phyloP scores from a whole-genome alignment of 2,329 filamentous ascomycete species.

The Phyllosticta citrichinensis region DNA sequence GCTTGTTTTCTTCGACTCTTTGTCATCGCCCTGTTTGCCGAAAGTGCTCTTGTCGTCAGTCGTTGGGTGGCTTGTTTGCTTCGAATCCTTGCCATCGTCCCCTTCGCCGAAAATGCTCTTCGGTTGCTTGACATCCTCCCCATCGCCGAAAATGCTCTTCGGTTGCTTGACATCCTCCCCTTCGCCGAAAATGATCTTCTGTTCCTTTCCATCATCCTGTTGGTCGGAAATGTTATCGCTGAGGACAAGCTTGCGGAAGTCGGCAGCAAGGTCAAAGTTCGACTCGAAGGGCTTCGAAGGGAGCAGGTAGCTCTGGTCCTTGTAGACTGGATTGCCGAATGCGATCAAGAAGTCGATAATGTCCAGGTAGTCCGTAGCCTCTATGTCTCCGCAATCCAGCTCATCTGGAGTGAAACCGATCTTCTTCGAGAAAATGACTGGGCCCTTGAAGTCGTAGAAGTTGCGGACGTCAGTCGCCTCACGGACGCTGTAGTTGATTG shows the following conservation, averaged over 20 bases:
- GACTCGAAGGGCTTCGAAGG: not conserved
- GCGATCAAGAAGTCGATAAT: not conserved
- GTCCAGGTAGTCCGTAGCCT: not conserved
- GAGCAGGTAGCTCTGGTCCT: not conserved
- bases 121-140: no score
- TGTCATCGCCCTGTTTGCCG: not conserved
- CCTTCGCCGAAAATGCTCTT: not conserved
- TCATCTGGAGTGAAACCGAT: not conserved
- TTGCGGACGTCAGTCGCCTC: not conserved
- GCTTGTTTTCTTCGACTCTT: not conserved
- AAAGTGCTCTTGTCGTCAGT: no score
- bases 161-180: not conserved
- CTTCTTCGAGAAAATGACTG: not conserved
- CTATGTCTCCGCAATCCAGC: not conserved
- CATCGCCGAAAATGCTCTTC: not conserved
- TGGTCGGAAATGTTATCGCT: not conserved
- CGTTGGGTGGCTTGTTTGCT: not conserved
- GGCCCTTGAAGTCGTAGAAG: not conserved
- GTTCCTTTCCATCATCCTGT: no score
- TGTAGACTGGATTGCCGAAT: not conserved
- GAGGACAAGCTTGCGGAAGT: not conserved
- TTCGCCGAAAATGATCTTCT: not conserved
- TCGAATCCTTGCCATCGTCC: not conserved
- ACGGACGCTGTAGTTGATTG: not conserved
- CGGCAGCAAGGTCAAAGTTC: not conserved